Evolutionary conservation across 2,329 filamentous ascomycete species (phyloP), one percentile per base, ranked within the genome.

Genomic region (Xylogone sp.): DNA sequence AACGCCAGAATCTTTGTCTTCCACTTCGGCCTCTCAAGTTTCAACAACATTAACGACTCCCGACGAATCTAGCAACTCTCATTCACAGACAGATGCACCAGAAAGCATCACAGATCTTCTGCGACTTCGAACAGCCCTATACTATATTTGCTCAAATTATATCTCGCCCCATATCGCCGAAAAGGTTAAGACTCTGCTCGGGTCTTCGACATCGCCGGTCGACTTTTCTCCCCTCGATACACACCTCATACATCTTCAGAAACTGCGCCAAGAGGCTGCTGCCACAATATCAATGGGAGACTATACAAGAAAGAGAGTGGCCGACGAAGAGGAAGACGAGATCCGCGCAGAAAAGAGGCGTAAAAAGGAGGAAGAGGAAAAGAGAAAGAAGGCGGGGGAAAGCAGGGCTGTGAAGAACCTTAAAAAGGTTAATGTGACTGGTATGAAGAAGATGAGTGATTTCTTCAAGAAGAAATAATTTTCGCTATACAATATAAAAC

Each of bases 401-500:
- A 94, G 88, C 56, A 78, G 84, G 22, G 92, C 83, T 0, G 83
- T 97, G 1, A 86, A 84, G 65, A 81, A 92, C 45, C 68, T 99
- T 63, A 88, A 88, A 68, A 99, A 97, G 73, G 93, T 92, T 45
- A 88, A 97, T 70, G 92, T 87, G 0, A 82, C 73, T 20, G 94
- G 94, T 1, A 99, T 99, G 94, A 94, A 88, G 79, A 99, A 97
- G 75, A 81, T 99, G 81, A 96, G 89, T 66, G 82, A 86, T 55
- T 99, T 99, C 72, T 99, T 99, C 69, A 83, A 83, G 54, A 95
- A 93, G 72, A 73, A 71, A 53, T 19, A 16, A 39, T 39, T 6
- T 39, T 39, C 5, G n/a, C n/a, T 16, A 39, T 18, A 16, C 4
- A 4, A 39, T 39, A 16, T 39, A 39, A 5, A 16, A 16, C n/a